Evolutionary conservation across 441 rosid genomes (phyloP), one percentile per base, ranked within the genome.

Genomic region (Populus hybrid): DNA sequence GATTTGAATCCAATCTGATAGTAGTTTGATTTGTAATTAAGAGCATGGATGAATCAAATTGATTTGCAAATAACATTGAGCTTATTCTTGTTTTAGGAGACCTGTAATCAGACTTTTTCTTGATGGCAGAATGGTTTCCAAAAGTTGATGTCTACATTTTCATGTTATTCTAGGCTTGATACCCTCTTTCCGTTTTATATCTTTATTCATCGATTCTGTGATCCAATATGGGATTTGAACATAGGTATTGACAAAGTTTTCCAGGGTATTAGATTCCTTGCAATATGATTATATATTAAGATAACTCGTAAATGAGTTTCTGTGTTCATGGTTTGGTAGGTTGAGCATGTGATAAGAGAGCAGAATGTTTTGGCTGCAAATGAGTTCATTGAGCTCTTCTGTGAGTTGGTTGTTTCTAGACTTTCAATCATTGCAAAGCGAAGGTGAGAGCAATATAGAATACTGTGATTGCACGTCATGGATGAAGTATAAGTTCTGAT

Each of bases 321-420:
- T 65, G 9, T 24, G 9, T 70, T 71, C 32, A 61, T 81, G 63
- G 1, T 57, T 11, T 84, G 83, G 73, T 81, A 92, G 98, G 94
- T 95, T 81, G 97, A 93, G 79, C 98, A 91, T 87, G 97, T 95
- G 83, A 91, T 95, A 65, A 84, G 97, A 72, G 98, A 95, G 73
- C 98, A 95, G 79, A 95, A 95, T 76, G 86, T 91, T 81, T 82
- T 86, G 75, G 97, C 95, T 75, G 98, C 98, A 75, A 95, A 93
- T 74, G 97, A 95, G 79, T 83, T 93, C 81, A 87, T 93, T 23
- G 98, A 95, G 87, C 98, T 95, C 75, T 93, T 93, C 87, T 93
- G 97, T 14, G 96, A 95, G 76, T 83, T 92, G 46, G 83, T 95
- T 70, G 96, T 95, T 72, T 75, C 94, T 67, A 88, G 98, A 10